phyloP scores from a whole-genome alignment of 768 basidiomycete species.

The Lactifluus subvellereus region DNA sequence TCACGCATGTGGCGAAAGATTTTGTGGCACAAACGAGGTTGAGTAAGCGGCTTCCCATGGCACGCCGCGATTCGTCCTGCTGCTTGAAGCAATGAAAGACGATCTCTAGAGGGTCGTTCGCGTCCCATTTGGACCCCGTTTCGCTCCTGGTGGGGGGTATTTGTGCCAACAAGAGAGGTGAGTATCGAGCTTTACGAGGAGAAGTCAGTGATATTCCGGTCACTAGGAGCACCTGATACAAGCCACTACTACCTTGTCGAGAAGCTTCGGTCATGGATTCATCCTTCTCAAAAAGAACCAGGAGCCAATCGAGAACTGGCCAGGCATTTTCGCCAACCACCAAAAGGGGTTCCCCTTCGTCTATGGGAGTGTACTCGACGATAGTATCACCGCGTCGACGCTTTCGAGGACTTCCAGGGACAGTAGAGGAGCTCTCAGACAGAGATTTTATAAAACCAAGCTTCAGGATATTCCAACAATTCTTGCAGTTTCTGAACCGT shows the following conservation, averaged over 20 bases:
- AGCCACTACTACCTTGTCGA: conserved; percentile 34
- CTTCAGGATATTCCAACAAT: conserved; percentile 26
- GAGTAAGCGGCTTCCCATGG: conserved; percentile 30
- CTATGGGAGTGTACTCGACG: conserved; percentile 28
- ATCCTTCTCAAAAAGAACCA: conserved; percentile 64
- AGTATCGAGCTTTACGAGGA: conserved; percentile 36
- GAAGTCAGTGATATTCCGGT: background rate
- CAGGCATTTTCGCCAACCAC: conserved; percentile 60
- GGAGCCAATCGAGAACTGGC: conserved; percentile 64
- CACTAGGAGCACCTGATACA: background rate
- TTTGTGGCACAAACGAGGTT: conserved; percentile 28
- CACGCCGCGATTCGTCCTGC: conserved; percentile 20
- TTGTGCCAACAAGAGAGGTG: conserved; percentile 51
- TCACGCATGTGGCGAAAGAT: background rate
- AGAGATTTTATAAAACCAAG: conserved; percentile 15
- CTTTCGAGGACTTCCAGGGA: conserved; percentile 23
- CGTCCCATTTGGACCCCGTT: conserved; percentile 49
- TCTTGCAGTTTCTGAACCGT: conserved; percentile 23
- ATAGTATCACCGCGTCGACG: conserved; percentile 28
- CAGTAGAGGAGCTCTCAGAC: background rate
- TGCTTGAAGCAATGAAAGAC: conserved; percentile 31
- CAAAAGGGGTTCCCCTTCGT: conserved; percentile 27
- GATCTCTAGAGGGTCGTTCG: conserved; percentile 45
- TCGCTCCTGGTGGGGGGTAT: conserved; percentile 50
- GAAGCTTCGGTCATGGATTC: conserved; percentile 36